These are phyloP conservation scores for Solanum sejunctum DNA, from an alignment of 257 asterid genomes.

Conservation along the genomic window DNA sequence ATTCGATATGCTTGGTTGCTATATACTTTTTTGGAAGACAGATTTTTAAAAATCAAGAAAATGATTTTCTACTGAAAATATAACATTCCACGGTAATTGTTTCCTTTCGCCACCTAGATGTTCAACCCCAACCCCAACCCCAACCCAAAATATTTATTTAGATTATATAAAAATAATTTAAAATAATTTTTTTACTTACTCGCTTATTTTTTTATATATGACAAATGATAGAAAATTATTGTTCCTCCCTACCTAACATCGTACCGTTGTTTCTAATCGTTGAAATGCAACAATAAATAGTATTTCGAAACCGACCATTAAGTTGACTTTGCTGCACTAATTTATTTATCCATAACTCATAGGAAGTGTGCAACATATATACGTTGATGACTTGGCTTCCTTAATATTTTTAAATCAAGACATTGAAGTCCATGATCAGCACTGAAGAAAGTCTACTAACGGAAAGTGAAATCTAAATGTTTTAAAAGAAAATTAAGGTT, in stretches of 20 bases:
- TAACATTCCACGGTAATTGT: not conserved
- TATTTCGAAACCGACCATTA: not conserved
- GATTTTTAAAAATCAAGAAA: no score
- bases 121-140: no score
- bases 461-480: not conserved
- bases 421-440: not conserved
- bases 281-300: not conserved
- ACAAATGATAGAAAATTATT: not conserved
- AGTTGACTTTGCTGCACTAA: not conserved
- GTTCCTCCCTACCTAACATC: not conserved
- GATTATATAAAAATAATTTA: no score
- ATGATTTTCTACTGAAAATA: no score
- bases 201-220: not conserved
- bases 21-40: no score
- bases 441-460: not conserved
- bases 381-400: not conserved
- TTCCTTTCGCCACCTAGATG: no score
- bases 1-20: not conserved
- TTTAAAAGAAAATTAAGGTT: not conserved
- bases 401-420: not conserved
- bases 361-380: not conserved
- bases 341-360: not conserved
- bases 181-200: not conserved
- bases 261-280: not conserved
- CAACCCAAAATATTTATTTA: no score